Evolutionary conservation across 2,329 filamentous ascomycete genomes (phyloP), one percentile per base, ranked within the genome.

Genomic region (Xylariaceae sp.): DNA sequence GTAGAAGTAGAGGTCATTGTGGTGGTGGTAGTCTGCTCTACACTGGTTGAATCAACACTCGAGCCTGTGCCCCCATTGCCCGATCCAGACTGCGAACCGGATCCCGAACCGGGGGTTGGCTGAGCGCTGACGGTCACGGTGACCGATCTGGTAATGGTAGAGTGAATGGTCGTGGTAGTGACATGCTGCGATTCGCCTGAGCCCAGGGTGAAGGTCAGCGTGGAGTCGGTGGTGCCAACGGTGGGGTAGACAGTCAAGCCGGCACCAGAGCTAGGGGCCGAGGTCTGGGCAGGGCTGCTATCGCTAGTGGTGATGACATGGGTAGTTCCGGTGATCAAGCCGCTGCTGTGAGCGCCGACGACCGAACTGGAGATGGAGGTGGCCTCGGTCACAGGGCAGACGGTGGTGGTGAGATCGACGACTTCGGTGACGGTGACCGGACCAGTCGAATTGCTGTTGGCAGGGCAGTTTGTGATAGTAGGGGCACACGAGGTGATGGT

Each of bases 341-440:
- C 58, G 19, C 53, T 57, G 55, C 50, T 54, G 53, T 60, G 55
- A 27, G 51, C 56, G 16, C 45, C 51, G 8, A 59, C 44, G 17
- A 59, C 33, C 38, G 57, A 57, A 51, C 52, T 59, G 12, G 58
- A 58, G 36, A 59, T 44, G 19, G 51, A 54, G 27, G 54, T 46
- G 11, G 50, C 55, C 3, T 52, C 59, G 23, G 56, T 53, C 7
- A 62, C 59, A 11, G 62, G 62, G 53, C 61, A 65, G 34, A 64
- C 50, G 12, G 57, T 61, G 12, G 60, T 64, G 37, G 59, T 63
- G 19, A 62, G 44, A 23, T 60, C 53, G 26, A 64, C 52, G 29
- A 61, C 57, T 51, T 63, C 56, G 13, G 62, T 64, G 24, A 61
- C 55, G 4, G 58, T 50, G 23, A 50, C 53, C 11, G 54, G 50